Conservation (phyloP, 106 monocot species). For the Acanthochlamys bracteata region DNA sequence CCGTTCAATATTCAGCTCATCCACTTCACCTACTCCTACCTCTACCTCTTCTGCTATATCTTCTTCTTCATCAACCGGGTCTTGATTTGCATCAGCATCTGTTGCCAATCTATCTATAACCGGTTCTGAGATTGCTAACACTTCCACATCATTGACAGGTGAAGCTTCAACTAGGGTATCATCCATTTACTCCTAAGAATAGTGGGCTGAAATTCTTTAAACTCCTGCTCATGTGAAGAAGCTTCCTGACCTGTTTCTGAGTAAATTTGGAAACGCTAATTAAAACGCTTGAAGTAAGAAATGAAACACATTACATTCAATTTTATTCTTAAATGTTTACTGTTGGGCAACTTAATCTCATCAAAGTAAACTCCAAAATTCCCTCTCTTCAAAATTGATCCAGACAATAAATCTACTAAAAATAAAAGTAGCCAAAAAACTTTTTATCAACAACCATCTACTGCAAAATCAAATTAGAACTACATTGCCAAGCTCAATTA, state of each 20-base stretch:
- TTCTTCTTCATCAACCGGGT: neutral
- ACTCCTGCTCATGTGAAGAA: neutral
- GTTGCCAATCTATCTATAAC: neutral
- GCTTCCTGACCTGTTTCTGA: neutral
- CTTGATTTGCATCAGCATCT: neutral
- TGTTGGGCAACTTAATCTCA: neutral
- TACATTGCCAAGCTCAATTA: no score
- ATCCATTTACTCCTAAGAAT: constrained; percentile 12
- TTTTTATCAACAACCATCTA: neutral
- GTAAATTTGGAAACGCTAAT: neutral
- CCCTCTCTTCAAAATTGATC: neutral
- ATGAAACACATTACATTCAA: neutral
- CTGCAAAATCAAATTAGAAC: no score
- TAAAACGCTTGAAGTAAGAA: neutral
- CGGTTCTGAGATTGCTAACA: neutral
- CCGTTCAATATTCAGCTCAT: constrained; percentile 14
- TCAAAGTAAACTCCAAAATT: neutral
- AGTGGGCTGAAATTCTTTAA: neutral
- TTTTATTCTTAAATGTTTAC: neutral
- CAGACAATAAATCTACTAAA: neutral
- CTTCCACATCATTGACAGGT: neutral
- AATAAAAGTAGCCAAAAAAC: neutral
- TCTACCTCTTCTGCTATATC: neutral
- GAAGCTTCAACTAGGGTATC: neutral
- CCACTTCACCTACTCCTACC: neutral